phyloP scores from a whole-genome alignment of 306 rosid genomes.

The Pyrus bretschneideri region DNA sequence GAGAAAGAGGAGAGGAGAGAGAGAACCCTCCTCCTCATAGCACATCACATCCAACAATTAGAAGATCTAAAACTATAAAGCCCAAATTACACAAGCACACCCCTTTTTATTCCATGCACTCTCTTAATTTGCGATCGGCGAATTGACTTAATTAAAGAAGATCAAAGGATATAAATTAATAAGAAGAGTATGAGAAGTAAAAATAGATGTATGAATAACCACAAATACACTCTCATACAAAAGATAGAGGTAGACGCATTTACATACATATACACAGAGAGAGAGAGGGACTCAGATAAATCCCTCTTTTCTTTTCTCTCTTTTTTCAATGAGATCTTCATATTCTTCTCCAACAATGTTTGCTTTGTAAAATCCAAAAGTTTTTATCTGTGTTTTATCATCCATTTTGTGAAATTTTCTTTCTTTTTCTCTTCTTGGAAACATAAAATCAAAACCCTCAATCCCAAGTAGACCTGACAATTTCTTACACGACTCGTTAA shows the following conservation, averaged over 20 bases:
- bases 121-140: accelerated
- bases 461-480: no score
- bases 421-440: background rate
- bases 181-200: no score
- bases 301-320: background rate
- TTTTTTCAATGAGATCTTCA: background rate
- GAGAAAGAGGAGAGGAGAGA: background rate
- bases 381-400: background rate
- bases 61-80: slow-evolving; percentile 9
- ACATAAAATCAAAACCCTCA: background rate
- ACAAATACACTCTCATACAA: background rate
- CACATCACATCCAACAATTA: background rate
- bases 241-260: background rate
- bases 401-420: background rate
- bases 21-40: background rate
- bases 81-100: background rate
- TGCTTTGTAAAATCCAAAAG: background rate
- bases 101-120: no score
- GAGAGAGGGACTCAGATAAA: background rate
- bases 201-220: no score
- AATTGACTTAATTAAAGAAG: no score
- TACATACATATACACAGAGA: background rate
- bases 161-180: no score
- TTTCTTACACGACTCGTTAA: no score
- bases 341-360: background rate